A percentile compares a stretch with the other conserved stretches of the same genome.
phyloP scores from a whole-genome alignment of 352 stramenopile genomes.

The Phytophthora macrochlamydospora region DNA sequence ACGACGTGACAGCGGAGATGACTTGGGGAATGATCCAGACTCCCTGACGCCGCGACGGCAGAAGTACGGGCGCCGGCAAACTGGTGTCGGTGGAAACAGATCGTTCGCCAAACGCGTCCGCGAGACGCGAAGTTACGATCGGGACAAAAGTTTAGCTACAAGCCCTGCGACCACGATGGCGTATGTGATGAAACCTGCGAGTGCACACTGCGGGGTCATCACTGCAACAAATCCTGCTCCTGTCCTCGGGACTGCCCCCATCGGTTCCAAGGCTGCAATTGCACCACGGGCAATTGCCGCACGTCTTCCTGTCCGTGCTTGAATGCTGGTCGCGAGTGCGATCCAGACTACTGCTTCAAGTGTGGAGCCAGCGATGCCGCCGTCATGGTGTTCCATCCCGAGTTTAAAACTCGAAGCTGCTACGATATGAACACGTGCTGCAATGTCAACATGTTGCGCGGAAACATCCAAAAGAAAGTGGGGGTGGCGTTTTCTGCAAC shows the following conservation, averaged over 20 bases:
- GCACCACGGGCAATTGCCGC: constrained; percentile 53
- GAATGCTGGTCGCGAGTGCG: constrained; percentile 58
- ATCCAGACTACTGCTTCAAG: constrained; percentile 75
- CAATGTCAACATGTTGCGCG: constrained; percentile 69
- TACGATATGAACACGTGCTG: constrained; percentile 52
- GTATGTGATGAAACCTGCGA: constrained; percentile 56
- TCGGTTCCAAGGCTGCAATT: constrained; percentile 73
- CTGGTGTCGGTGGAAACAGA: constrained; percentile 18
- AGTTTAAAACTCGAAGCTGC: constrained; percentile 26
- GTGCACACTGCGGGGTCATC: constrained; percentile 56
- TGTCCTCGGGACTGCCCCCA: constrained; percentile 70
- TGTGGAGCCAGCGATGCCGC: constrained; percentile 69
- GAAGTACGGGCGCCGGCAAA: constrained; percentile 18
- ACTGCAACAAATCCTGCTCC: constrained; percentile 65
- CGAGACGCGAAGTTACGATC: constrained; percentile 45
- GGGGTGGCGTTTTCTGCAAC: constrained; percentile 69
- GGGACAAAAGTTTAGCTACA: constrained; percentile 60
- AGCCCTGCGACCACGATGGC: constrained; percentile 65
- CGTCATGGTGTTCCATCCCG: constrained; percentile 50
- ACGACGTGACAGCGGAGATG: constrained; percentile 32
- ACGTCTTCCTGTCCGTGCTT: constrained; percentile 66
- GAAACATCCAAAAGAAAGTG: constrained; percentile 61
- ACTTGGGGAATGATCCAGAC: constrained; percentile 9
- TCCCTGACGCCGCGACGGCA: constrained; percentile 5
- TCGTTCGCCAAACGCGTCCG: constrained; percentile 39